These are phyloP conservation scores for Aspergillus coremiiformis DNA, from an alignment of 495 filamentous ascomycete species.

Conservation along the genomic window DNA sequence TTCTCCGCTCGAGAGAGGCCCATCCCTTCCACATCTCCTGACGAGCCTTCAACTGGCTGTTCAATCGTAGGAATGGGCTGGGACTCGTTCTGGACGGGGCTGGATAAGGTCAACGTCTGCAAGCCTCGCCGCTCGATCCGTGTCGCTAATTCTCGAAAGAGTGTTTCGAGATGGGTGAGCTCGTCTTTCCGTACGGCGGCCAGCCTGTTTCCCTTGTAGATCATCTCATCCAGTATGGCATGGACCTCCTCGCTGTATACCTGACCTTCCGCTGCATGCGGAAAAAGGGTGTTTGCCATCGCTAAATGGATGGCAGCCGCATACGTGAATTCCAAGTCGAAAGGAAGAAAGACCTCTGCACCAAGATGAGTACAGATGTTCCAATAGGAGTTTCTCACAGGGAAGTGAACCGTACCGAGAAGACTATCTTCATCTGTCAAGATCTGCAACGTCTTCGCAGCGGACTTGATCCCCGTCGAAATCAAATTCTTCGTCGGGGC, in stretches of 20 bases:
- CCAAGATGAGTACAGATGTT: not conserved
- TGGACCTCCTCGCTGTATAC: constrained; percentile 15
- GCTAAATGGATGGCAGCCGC: constrained; percentile 26
- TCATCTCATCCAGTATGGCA: constrained; percentile 32
- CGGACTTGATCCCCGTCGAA: constrained; percentile 31
- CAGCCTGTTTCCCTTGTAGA: constrained; percentile 23
- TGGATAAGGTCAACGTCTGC: constrained; percentile 11
- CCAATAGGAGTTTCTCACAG: not conserved
- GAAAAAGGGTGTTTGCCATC: constrained; percentile 28
- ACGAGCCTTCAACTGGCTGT: not conserved
- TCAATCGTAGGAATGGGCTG: not conserved
- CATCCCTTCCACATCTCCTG: not conserved
- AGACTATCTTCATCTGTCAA: constrained; percentile 25
- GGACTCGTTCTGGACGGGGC: not conserved
- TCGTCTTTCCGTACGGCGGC: constrained; percentile 24
- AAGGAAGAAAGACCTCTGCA: constrained; percentile 34
- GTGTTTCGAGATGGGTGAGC: constrained; percentile 16
- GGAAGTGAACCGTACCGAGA: constrained; percentile 21
- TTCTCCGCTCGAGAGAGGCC: not conserved
- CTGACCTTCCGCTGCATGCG: constrained; percentile 12
- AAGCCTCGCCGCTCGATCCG: constrained; percentile 15
- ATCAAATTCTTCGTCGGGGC: constrained; percentile 24
- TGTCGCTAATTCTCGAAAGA: constrained; percentile 19
- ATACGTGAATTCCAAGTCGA: constrained; percentile 34
- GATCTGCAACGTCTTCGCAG: constrained; percentile 29